Conservation (phyloP, 2,329 filamentous ascomycete species). For the Pseudogymnoascus sp. region DNA sequence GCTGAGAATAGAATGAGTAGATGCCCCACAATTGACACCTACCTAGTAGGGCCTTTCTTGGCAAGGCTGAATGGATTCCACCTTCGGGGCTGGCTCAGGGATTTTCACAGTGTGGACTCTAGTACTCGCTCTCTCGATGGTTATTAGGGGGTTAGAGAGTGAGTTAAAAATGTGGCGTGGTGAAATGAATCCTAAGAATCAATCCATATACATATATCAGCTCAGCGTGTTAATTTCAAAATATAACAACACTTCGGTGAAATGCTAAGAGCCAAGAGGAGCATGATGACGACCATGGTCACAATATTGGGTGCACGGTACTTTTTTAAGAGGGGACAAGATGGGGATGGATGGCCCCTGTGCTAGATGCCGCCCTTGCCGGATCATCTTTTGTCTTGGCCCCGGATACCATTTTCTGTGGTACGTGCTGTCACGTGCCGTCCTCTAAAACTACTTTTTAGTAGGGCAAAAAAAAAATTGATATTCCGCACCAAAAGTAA, state of each 20-base stretch:
- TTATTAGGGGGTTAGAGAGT: not conserved
- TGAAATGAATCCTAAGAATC: not conserved
- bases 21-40: not conserved
- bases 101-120: not conserved
- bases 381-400: not conserved
- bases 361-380: conserved; percentile 5
- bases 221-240: not conserved
- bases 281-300: not conserved
- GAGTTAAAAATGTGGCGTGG: not conserved
- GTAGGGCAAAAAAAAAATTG: not conserved
- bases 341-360: not conserved
- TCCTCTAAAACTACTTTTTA: not conserved
- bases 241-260: not conserved
- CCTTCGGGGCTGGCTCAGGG: not conserved
- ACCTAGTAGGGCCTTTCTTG: not conserved
- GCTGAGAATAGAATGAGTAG: not conserved
- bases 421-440: not conserved
- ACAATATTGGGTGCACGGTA: not conserved
- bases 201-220: not conserved
- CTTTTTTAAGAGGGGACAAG: not conserved
- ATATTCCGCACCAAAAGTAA: not conserved
- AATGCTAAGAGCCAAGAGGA: not conserved
- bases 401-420: not conserved
- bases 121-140: not conserved
- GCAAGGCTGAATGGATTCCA: not conserved